Conservation (phyloP, 177 flowering plant species). For the Vitis hybrid region DNA sequence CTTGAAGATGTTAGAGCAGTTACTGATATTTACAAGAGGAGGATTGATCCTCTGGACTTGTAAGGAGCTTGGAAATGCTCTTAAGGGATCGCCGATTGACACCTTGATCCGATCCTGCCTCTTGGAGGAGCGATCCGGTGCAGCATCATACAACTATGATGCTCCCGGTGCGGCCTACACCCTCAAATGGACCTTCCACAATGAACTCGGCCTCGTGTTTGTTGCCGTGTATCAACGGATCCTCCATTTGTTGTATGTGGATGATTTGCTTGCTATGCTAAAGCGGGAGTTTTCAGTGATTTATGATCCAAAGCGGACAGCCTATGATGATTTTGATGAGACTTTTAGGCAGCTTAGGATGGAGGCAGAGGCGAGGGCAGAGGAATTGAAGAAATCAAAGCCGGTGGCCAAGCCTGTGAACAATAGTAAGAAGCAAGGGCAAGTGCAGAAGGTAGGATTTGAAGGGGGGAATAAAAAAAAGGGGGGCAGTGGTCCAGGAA, state of each 20-base stretch:
- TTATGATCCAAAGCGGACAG: constrained; percentile 70
- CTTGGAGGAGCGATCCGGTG: constrained; percentile 92
- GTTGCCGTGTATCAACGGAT: constrained; percentile 90
- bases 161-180: constrained; percentile 79
- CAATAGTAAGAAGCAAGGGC: constrained; percentile 58
- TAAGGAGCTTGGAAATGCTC: constrained; percentile 85
- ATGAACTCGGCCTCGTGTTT: constrained; percentile 90
- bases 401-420: constrained; percentile 46
- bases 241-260: constrained; percentile 83
- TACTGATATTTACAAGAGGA: constrained; percentile 88
- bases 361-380: constrained; percentile 88
- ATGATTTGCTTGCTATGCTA: constrained; percentile 79
- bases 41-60: constrained; percentile 96
- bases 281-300: constrained; percentile 73
- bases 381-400: constrained; percentile 74
- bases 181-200: constrained; percentile 91
- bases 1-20: constrained; percentile 77
- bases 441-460: constrained; percentile 37
- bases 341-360: constrained; percentile 70
- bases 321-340: constrained; percentile 75
- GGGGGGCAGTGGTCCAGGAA: constrained; percentile 31
- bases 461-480: constrained; percentile 54
- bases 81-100: constrained; percentile 90
- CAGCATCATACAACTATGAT: constrained; percentile 73
- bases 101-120: constrained; percentile 87